These are phyloP conservation scores for Apophysomyces variabilis DNA, from an alignment of 371 early-diverging fungal genomes.

Conservation along the genomic window DNA sequence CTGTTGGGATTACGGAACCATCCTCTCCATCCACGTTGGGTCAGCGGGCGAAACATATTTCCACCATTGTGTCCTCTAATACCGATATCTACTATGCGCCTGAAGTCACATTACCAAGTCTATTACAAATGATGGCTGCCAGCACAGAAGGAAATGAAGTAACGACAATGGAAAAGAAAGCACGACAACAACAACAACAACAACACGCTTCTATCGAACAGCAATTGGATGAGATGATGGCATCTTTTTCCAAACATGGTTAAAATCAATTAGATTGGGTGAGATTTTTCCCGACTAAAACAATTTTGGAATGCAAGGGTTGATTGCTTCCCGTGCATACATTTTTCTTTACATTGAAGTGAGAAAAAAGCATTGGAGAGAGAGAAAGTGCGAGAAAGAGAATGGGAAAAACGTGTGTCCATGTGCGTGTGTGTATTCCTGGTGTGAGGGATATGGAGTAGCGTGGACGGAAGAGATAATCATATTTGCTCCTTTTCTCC, in stretches of 20 bases:
- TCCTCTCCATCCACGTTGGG: slow-evolving; percentile 8
- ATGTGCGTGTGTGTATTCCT: too few species aligned
- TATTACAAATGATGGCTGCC: slow-evolving; percentile 46
- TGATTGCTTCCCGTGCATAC: too few species aligned
- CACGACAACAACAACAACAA: slow-evolving; percentile 3
- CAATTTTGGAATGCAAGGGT: too few species aligned
- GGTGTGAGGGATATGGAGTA: too few species aligned
- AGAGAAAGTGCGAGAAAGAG: too few species aligned
- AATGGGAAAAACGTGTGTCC: too few species aligned
- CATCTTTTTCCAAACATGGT: slow-evolving; percentile 8
- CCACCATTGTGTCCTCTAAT: slow-evolving; percentile 18
- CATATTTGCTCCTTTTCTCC: too few species aligned
- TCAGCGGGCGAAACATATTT: slow-evolving; percentile 21
- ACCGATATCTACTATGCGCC: slow-evolving; percentile 49
- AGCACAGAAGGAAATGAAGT: slow-evolving; percentile 10
- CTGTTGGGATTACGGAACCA: slow-evolving; percentile 18
- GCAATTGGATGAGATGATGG: slow-evolving; percentile 45
- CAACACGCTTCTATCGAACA: slow-evolving; percentile 35
- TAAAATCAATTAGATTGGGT: background rate
- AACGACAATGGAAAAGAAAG: slow-evolving; percentile 8
- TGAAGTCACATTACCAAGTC: slow-evolving; percentile 35
- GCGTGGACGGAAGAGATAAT: too few species aligned
- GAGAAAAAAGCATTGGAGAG: too few species aligned
- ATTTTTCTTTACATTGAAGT: too few species aligned
- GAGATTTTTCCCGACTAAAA: too few species aligned